Evolutionary conservation across 2,329 filamentous ascomycete species (phyloP).

Genomic region (Aspergillus puulaauensis): DNA sequence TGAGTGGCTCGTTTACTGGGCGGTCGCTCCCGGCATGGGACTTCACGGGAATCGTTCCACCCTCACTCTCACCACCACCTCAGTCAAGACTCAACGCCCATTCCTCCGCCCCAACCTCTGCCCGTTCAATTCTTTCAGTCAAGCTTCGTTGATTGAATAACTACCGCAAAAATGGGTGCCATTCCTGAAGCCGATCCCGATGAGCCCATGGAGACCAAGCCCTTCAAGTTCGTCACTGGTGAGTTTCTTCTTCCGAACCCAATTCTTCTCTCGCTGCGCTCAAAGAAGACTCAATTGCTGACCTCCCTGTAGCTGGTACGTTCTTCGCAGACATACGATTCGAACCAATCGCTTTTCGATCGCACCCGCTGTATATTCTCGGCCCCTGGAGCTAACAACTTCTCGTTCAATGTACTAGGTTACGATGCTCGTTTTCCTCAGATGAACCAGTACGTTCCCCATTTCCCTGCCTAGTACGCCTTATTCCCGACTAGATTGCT

Average conservation of each 20-base stretch:
- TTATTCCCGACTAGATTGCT: neutral
- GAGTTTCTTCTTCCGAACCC: constrained; percentile 43
- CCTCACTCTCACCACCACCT: constrained; percentile 17
- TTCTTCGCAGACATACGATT: constrained; percentile 19
- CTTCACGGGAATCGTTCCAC: constrained; percentile 33
- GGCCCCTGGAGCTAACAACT: constrained; percentile 7
- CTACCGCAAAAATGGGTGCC: constrained; percentile 77
- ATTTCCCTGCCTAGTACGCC: constrained; percentile 14
- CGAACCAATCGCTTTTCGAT: constrained; percentile 13
- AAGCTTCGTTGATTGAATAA: constrained; percentile 19
- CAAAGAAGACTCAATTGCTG: constrained; percentile 39
- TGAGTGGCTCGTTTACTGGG: constrained; percentile 39
- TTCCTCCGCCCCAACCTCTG: constrained; percentile 20
- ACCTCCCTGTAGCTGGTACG: constrained; percentile 50
- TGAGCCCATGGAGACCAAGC: constrained; percentile 88
- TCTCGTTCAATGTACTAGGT: constrained; percentile 56
- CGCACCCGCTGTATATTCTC: constrained; percentile 7
- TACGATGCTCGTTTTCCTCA: constrained; percentile 99
- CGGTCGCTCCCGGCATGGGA: constrained; percentile 37
- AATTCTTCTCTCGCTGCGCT: constrained; percentile 20
- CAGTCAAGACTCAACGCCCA: constrained; percentile 21
- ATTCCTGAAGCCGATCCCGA: constrained; percentile 60
- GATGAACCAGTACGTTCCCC: constrained; percentile 64
- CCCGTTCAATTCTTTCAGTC: constrained; percentile 14
- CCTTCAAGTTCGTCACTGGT: constrained; percentile 99